Percentiles rank a stretch among this genome's conserved stretches.
These are phyloP conservation scores for Phaeophleospora eucalypticola DNA, from an alignment of 2,329 filamentous ascomycete genomes.

Conservation along the genomic window DNA sequence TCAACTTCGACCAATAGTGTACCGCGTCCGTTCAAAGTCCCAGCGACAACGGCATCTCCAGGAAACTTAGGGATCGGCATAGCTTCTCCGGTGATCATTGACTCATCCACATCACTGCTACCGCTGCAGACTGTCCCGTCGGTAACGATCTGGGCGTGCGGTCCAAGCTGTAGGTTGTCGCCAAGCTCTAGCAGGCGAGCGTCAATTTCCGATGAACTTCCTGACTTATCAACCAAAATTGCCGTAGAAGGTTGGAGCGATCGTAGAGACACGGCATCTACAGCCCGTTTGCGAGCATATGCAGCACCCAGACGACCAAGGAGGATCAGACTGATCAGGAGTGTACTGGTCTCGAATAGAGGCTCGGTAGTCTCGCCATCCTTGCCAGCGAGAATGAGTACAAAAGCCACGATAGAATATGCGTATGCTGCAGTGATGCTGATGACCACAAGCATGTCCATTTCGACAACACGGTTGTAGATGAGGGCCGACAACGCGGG, in stretches of 20 bases:
- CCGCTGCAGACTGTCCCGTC: conserved; percentile 65
- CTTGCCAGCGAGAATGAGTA: conserved; percentile 1
- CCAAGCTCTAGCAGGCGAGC: conserved; percentile 65
- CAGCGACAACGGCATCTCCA: conserved; percentile 59
- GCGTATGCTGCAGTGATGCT: conserved; percentile 64
- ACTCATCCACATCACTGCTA: conserved; percentile 66
- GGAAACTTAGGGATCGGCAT: conserved; percentile 55
- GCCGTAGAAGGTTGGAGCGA: conserved; percentile 58
- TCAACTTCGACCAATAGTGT: conserved; percentile 51
- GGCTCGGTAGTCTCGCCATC: conserved; percentile 11
- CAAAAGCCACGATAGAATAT: conserved; percentile 45
- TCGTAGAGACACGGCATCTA: conserved; percentile 48
- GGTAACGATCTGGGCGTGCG: conserved; percentile 60
- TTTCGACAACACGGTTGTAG: conserved; percentile 58
- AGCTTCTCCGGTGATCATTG: conserved; percentile 72
- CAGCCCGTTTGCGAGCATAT: conserved; percentile 47
- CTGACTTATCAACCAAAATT: conserved; percentile 43
- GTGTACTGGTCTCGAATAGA: conserved; percentile 55
- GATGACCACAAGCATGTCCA: conserved; percentile 64
- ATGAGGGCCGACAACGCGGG: conserved; percentile 59
- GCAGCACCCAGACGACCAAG: conserved; percentile 50
- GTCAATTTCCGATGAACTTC: conserved; percentile 54
- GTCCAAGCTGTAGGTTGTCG: conserved; percentile 61
- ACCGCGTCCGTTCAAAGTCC: conserved; percentile 55
- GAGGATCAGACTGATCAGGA: conserved; percentile 52